Base-by-base conservation (phyloP, 495 filamentous ascomycete species). In the Thozetella sp. region DNA sequence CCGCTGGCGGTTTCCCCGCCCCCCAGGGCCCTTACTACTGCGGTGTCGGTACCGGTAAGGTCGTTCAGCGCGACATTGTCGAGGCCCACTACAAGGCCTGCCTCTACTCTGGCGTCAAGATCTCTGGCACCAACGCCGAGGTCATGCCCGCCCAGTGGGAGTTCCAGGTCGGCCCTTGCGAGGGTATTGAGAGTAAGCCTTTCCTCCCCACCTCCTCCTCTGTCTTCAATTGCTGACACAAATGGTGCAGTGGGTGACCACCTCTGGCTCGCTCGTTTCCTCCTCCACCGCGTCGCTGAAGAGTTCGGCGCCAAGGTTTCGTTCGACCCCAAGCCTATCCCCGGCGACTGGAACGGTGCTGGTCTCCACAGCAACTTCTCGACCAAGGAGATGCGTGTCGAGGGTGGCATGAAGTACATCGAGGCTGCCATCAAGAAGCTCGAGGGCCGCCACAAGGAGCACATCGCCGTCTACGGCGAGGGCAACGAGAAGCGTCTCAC, bases 311-410 rank as follows among this genome's bases (percentile, higher is more conserved):
- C 88, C 77, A 92, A 93, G 84, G 92, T 98, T 63, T 96, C 95
- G 51, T 92, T 98, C 79, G 86, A 93, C 71, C 95, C 95, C 73
- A 99, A 99, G 89, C 95, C 95, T 66, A 96, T 99, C 76, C 91
- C 93, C 62, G 95, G 95, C 73, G 93, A 98, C 82, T 99, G 95
- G 95, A 99, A 99, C 86, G 96, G 95, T 74, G 93, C 95, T 61
- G 95, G 95, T 82, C 92, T 99, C 45, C 95, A 99, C 88, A 89
- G 82, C 88, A 80, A 97, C 84, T 93, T 97, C 72, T 96, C 91
- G 40, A 92, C 90, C 69, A 84, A 85, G 75, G 85, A 86, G 64
- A 99, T 92, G 83, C 92, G 95, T 69, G 83, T 82, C 55, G 92
- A 96, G 63, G 92, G 93, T 72, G 96, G 96, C 76, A 96, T 97